Base-by-base conservation (phyloP, 805 yeast species). In the Starmerella scarabaei region DNA sequence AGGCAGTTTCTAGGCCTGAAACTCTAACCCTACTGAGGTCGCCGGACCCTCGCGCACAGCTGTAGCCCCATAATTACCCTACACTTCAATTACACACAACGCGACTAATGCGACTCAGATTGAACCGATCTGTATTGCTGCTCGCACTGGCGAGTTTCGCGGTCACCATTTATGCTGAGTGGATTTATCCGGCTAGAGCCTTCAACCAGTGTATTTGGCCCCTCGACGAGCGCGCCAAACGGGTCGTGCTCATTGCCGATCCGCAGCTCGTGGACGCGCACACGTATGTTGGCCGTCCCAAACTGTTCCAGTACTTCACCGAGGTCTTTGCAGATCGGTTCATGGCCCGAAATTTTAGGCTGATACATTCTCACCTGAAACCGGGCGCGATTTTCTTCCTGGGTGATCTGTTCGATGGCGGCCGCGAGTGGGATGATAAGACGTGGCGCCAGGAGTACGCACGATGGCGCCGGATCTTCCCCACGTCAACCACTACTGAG, bases 381-480 rank as follows among this genome's bases (percentile, higher is more conserved):
- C 95, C 97, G 0, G 80, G 85, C 52, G 65, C 80, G 1, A 73
- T 75, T 4, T 60, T 88, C 4, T 88, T 84, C 55, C 61, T 91
- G 21, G 98, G 98, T 2, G 98, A 91, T 57, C 59, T 88, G 50
- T 80, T 88, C 56, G 98, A 91, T 60, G 96, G 96, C 11, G 97
- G 97, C 0, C 67, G 98, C 42, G 78, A 77, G 40, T 85, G 94
- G 88, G 72, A 71, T 30, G 74, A 72, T 45, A 68, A 68, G 26
- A 55, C 49, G 8, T 84, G 94, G 93, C 60, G 72, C 40, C 61
- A 66, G 12, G 97, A 91, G 58, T 77, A 69, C 52, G 53, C 58
- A 17, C 63, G 98, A 38, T 91, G 80, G 58, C 68, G 73, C 47
- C 47, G 57, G 1, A 71, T 91, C 3, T 88, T 81, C 58, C 77